Evolutionary conservation across 129 eudicot species (phyloP), one percentile per base, ranked within the genome.

Genomic region (Saussurea involucrata): DNA sequence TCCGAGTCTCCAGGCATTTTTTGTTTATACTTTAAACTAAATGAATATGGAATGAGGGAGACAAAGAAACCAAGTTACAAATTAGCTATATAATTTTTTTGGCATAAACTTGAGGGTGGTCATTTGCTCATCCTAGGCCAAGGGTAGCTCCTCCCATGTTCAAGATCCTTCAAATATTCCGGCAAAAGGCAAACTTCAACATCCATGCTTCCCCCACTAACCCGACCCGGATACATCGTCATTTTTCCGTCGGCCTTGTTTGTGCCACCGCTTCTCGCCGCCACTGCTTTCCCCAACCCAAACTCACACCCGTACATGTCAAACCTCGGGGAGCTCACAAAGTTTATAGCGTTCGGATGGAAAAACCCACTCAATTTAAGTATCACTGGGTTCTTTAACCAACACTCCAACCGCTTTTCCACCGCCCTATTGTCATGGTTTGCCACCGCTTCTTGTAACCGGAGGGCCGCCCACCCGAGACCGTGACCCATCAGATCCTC

Each of bases 221-320:
- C 61, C 71, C 63, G 66, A 5, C 88, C 91, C 6, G 78, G 78
- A 49, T 58, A 75, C 44, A 85, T 55, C 0, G 82, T 80, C 29
- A 87, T 60, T 8, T 73, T 68, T 15, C 92, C 89, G 15, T 84
- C 88, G 21, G 7, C 28, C 73, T 73, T 76, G 15, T 81, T 85
- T 0, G 13, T 57, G 5, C 22, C 10, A 5, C 91, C 88, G 28
- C 86, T 78, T 53, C 86, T 63, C n/a, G 67, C 81, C 9, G 78
- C 89, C 25, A 87, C 72, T 17, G 89, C 78, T 42, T 65, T 85
- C 15, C 92, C 92, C 81, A 84, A 77, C 57, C 86, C 91, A 17
- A 87, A 84, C 11, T 84, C 86, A 31, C 78, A 78, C 12, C 80
- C 82, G n/a, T 87, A 84, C 70, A 84, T 76, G 17, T 81, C 77